These are phyloP conservation scores for Letharia columbiana DNA, from an alignment of 495 filamentous ascomycete species.

Conservation along the genomic window DNA sequence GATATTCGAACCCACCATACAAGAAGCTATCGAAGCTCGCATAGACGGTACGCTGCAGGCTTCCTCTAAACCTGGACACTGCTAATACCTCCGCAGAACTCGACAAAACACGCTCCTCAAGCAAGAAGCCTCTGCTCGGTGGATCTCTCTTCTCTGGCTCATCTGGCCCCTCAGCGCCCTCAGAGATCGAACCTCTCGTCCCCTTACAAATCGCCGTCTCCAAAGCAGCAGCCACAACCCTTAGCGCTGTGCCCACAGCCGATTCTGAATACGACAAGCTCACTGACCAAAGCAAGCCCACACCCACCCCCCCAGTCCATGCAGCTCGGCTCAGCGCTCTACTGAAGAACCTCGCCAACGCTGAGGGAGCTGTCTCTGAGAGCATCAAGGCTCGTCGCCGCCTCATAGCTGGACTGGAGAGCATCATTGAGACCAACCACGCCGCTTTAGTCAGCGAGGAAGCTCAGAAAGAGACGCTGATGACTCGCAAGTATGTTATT, in stretches of 20 bases:
- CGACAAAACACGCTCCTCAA: slow-evolving; percentile 61
- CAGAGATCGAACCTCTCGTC: slow-evolving; percentile 67
- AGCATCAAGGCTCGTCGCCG: slow-evolving; percentile 77
- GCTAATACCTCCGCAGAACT: slow-evolving; percentile 47
- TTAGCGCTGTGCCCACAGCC: slow-evolving; percentile 55
- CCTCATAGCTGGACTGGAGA: slow-evolving; percentile 73
- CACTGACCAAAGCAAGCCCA: slow-evolving; percentile 52
- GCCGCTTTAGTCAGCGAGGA: slow-evolving; percentile 61
- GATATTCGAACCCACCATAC: slow-evolving; percentile 75
- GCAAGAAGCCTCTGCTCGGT: slow-evolving; percentile 57
- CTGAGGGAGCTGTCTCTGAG: slow-evolving; percentile 85
- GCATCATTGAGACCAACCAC: slow-evolving; percentile 67
- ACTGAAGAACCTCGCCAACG: slow-evolving; percentile 76
- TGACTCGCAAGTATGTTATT: slow-evolving; percentile 51
- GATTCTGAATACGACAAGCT: slow-evolving; percentile 75
- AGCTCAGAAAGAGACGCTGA: slow-evolving; percentile 47
- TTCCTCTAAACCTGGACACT: slow-evolving; percentile 4
- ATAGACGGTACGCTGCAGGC: slow-evolving; percentile 55
- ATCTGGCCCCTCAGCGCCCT: slow-evolving; percentile 51
- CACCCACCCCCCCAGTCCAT: slow-evolving; percentile 76
- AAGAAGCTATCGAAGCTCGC: slow-evolving; percentile 66
- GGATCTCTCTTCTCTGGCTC: slow-evolving; percentile 58
- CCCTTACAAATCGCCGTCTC: slow-evolving; percentile 62
- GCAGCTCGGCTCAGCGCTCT: slow-evolving; percentile 82
- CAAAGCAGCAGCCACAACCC: slow-evolving; percentile 56